phyloP scores from a whole-genome alignment of 2,329 filamentous ascomycete species.

The Simplicillium sp. region DNA sequence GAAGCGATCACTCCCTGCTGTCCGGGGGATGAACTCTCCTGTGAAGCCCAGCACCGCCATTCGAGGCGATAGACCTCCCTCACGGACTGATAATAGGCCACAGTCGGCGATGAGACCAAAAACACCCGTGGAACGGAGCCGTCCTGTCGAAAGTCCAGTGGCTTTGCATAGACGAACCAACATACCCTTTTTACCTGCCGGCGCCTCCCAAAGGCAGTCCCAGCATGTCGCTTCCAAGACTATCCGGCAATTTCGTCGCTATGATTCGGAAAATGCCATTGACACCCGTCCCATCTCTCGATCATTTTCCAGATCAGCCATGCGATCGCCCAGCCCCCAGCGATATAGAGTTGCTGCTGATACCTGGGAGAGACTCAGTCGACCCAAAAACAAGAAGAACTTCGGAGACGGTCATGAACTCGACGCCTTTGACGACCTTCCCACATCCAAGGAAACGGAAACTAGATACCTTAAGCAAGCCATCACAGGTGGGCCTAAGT shows the following conservation, averaged over 20 bases:
- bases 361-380: slow-evolving; percentile 59
- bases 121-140: slow-evolving; percentile 58
- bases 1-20: slow-evolving; percentile 55
- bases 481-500: slow-evolving; percentile 58
- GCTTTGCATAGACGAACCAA: slow-evolving; percentile 49
- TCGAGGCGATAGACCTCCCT: slow-evolving; percentile 49
- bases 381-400: slow-evolving; percentile 44
- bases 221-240: slow-evolving; percentile 69
- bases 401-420: slow-evolving; percentile 92
- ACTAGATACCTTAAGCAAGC: slow-evolving; percentile 77
- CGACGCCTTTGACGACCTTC: slow-evolving; percentile 88
- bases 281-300: slow-evolving; percentile 50
- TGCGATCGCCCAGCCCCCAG: slow-evolving; percentile 52
- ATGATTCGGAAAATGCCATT: slow-evolving; percentile 66
- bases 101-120: slow-evolving; percentile 51
- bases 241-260: slow-evolving; percentile 63
- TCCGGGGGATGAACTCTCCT: slow-evolving; percentile 41
- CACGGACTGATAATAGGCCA: slow-evolving; percentile 45
- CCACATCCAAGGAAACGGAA: slow-evolving; percentile 75
- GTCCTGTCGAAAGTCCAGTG: slow-evolving; percentile 40
- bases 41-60: slow-evolving; percentile 32
- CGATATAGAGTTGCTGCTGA: slow-evolving; percentile 36
- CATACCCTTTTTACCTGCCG: slow-evolving; percentile 71
- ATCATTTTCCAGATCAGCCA: slow-evolving; percentile 45
- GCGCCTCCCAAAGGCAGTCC: slow-evolving; percentile 62